Base-by-base conservation (phyloP, 345 rosid genomes). In the Cardiospermum halicacabum region DNA sequence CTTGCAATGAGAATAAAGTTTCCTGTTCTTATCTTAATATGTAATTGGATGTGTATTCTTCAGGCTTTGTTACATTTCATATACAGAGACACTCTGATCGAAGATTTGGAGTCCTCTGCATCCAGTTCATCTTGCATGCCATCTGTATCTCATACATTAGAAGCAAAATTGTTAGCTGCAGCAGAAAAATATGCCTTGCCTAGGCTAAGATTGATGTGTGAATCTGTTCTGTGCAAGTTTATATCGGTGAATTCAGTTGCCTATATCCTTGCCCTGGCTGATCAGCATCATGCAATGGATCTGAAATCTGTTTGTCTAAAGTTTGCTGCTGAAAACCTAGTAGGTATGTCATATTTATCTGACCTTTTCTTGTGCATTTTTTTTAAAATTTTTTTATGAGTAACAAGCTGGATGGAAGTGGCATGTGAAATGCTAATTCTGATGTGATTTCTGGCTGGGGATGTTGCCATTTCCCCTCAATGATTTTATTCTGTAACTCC, bases 241-340 rank as follows among this genome's bases (percentile, higher is more conserved):
- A 85, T 88, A 63, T 75, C 96, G 5, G 93, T 89, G 66, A 79
- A 82, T 51, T 75, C 93, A 2, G 98, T 89, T 47, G 82, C 96
- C 25, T 78, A 79, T 67, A 86, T 88, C 28, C 68, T 92, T 62
- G 93, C 96, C 32, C 89, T 88, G 36, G 96, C 96, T 21, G 96
- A 92, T 70, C 83, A 77, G 26, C 80, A 83, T 76, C 75, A 75
- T 81, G 96, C 98, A 55, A 70, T 69, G 65, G 90, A 91, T 60
- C 83, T 89, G 56, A 92, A 92, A 70, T 82, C 87, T 32, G 76
- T 89, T 51, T 92, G 96, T 78, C 78, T 92, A 58, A 89, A 85
- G 78, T 92, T 92, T 69, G 86, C 96, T 59, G 98, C 96, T 42
- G 96, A 92, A 64, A 89, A 92, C 84, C 96, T 88, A 5, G 72